phyloP scores from a whole-genome alignment of 2,329 filamentous ascomycete species.

The Chaetoscypha palmicola region DNA sequence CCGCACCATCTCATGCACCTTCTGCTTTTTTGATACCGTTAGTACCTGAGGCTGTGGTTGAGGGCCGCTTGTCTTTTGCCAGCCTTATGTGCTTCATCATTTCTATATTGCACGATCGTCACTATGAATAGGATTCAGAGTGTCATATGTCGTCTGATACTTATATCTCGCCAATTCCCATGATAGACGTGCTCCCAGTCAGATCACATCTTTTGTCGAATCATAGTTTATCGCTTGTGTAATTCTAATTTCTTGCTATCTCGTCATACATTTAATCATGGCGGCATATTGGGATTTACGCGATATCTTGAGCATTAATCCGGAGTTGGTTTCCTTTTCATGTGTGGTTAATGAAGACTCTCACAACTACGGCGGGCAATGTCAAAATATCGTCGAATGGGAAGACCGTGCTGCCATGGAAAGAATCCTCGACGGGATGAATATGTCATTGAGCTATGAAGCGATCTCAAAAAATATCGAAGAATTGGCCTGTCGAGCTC shows the following conservation, averaged over 20 bases:
- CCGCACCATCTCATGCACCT: slow-evolving; percentile 1
- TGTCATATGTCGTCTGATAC: slow-evolving; percentile 1
- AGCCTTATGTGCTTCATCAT: background rate
- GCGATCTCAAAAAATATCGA: slow-evolving; percentile 4
- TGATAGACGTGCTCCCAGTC: background rate
- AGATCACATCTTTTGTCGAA: background rate
- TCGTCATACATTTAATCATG: too few species aligned
- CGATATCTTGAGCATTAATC: slow-evolving; percentile 3
- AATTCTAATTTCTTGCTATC: too few species aligned
- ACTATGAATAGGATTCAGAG: slow-evolving; percentile 5
- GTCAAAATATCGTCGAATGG: slow-evolving; percentile 1
- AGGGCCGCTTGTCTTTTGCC: background rate
- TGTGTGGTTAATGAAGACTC: slow-evolving; percentile 1
- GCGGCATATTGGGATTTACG: slow-evolving; percentile 3
- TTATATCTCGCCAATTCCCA: slow-evolving; percentile 3
- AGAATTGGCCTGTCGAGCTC: slow-evolving; percentile 1
- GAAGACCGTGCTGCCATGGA: background rate
- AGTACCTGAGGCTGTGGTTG: slow-evolving; percentile 1
- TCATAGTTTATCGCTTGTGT: too few species aligned
- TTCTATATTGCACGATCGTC: slow-evolving; percentile 4
- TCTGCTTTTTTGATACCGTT: slow-evolving; percentile 7
- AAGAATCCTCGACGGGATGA: slow-evolving; percentile 4
- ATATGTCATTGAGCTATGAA: slow-evolving; percentile 2
- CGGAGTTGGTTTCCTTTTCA: background rate
- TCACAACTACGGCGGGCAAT: background rate